phyloP scores from a whole-genome alignment of 192 early-diverging fungal genomes.

The Endogone sp. region DNA sequence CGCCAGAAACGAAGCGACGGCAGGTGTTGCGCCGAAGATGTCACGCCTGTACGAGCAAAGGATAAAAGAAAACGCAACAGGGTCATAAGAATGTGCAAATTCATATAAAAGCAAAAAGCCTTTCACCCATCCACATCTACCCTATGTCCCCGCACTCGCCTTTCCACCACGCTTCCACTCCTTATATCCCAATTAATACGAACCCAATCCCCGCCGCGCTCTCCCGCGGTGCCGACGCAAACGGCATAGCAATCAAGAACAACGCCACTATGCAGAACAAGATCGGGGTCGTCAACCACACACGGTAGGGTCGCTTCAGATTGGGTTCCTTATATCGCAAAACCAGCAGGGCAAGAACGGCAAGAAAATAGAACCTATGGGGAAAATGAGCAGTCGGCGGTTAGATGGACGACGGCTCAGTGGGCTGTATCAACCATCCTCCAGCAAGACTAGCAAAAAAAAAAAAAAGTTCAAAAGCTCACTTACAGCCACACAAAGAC shows the following conservation, averaged over 20 bases:
- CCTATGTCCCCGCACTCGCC: conserved; percentile 9
- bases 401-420: too few relatives aligned
- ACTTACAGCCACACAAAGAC: conserved; percentile 68
- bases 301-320: conserved; percentile 63
- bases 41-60: background rate
- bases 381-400: too few relatives aligned
- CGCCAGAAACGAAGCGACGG: background rate
- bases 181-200: conserved; percentile 34
- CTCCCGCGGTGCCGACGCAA: conserved; percentile 47
- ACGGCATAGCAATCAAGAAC: conserved; percentile 61
- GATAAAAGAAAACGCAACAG: background rate
- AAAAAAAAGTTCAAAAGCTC: background rate
- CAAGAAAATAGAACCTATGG: conserved; percentile 56
- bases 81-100: too few relatives aligned
- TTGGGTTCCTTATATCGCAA: conserved; percentile 65
- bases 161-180: conserved; percentile 29
- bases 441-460: too few relatives aligned
- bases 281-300: conserved; percentile 64
- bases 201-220: conserved; percentile 43
- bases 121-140: background rate
- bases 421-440: too few relatives aligned
- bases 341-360: conserved; percentile 59
- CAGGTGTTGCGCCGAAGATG: background rate
- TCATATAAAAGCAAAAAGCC: background rate
- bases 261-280: conserved; percentile 56